phyloP scores from a whole-genome alignment of 1,139 yeast species.

The Pichia sorboxylosa region DNA sequence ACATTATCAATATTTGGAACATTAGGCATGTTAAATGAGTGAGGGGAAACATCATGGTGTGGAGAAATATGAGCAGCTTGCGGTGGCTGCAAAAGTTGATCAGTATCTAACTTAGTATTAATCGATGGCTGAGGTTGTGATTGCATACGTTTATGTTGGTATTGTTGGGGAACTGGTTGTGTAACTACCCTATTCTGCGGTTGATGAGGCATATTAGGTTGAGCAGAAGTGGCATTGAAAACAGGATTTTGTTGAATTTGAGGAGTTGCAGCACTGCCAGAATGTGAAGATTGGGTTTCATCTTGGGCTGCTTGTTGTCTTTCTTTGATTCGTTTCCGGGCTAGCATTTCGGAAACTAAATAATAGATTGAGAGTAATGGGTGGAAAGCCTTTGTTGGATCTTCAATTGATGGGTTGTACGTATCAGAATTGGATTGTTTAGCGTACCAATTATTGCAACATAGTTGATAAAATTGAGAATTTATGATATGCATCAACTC shows the following conservation, averaged over 20 bases:
- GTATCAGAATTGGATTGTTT: slow-evolving; percentile 25
- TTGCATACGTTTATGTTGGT: slow-evolving; percentile 9
- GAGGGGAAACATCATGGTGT: slow-evolving; percentile 14
- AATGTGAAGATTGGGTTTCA: slow-evolving; percentile 7
- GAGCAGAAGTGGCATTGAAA: slow-evolving; percentile 11
- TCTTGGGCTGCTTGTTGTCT: slow-evolving; percentile 15
- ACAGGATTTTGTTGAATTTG: slow-evolving; percentile 10
- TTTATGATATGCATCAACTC: slow-evolving; percentile 49
- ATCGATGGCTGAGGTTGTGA: slow-evolving; percentile 2
- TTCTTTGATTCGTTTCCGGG: slow-evolving; percentile 50
- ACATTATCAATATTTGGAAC: slow-evolving; percentile 6
- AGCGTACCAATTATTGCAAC: slow-evolving; percentile 47
- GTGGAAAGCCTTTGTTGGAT: slow-evolving; percentile 85
- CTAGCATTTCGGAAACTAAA: slow-evolving; percentile 72
- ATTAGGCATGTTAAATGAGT: slow-evolving; percentile 8
- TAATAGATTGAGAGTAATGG: slow-evolving; percentile 82
- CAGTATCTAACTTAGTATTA: slow-evolving; percentile 1
- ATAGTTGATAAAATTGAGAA: slow-evolving; percentile 58
- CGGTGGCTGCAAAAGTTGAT: neutral
- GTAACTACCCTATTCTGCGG: slow-evolving; percentile 13
- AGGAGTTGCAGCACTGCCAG: slow-evolving; percentile 6
- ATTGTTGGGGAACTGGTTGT: slow-evolving; percentile 13
- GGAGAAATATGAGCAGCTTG: slow-evolving; percentile 7
- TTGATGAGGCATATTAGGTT: slow-evolving; percentile 13
- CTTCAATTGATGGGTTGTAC: slow-evolving; percentile 26